Evolutionary conservation across 768 basidiomycete genomes (phyloP), one percentile per base, ranked within the genome.

Genomic region (Hygrocybe coccinea): DNA sequence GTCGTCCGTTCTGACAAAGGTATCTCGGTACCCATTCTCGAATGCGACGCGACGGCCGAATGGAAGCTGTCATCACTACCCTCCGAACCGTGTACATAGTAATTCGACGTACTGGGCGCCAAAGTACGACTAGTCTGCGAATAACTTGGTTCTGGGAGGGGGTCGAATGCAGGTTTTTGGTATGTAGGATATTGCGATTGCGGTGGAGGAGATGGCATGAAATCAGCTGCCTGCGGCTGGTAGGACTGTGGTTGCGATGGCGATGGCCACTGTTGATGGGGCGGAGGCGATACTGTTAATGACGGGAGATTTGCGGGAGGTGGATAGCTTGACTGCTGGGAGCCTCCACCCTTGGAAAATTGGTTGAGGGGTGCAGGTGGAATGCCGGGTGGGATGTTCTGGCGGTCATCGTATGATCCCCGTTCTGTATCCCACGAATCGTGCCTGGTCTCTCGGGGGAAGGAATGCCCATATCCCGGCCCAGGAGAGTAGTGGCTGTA

Each of bases 1-100:
- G 66, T 74, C 10, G 87, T 87, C 24, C 71, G 73, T 41, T 84
- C 81, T 60, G 72, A 82, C 24, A 88, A 85, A 65, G 48, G 37
- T 11, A 41, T 11, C 38, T 19, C 45, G 12, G 45, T 46, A 3
- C 17, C 45, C 45, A 21, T 6, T 35, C 33, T 25, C 33, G 48
- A 49, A 49, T 49, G 48, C 17, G 19, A 19, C 29, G 3, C 33
- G 48, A 22, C 17, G 12, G 48, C 48, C 19, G 48, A 33, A 35
- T 33, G 15, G 33, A 49, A 49, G 14, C 25, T 33, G 6, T 25
- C 48, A 24, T 34, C 29, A 33, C 48, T 49, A 11, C 15, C 33
- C 29, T 49, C 48, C 5, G 21, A 7, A 5, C 21, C 10, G n/a
- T 49, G 48, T 3, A 21, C n/a, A 17, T 29, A 33, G 48, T 33